Conservation (phyloP, 768 basidiomycete species). For the Boletus rubropictus region DNA sequence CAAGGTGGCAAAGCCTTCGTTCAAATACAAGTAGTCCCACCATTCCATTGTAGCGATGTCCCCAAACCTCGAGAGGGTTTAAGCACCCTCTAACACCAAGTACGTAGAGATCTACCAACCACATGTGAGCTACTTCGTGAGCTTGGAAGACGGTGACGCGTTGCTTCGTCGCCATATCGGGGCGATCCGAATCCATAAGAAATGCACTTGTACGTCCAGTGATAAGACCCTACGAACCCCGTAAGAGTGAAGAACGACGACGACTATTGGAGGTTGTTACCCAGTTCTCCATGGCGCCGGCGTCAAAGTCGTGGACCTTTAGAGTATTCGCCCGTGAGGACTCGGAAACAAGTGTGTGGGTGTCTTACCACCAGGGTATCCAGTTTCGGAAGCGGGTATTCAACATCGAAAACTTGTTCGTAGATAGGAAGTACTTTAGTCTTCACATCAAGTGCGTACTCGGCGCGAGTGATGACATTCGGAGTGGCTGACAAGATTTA, state of each 20-base stretch:
- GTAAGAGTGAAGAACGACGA: constrained; percentile 3
- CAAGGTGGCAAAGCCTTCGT: constrained; percentile 87
- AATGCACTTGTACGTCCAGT: constrained; percentile 82
- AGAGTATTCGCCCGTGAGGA: neutral
- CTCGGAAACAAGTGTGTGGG: neutral
- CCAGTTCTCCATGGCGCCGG: constrained; percentile 94
- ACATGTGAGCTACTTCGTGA: constrained; percentile 86
- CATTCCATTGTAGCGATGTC: constrained; percentile 92
- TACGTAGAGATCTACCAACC: constrained; percentile 35
- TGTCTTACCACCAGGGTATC: constrained; percentile 77
- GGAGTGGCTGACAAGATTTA: constrained; percentile 52
- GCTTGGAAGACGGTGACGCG: constrained; percentile 70
- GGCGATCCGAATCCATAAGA: constrained; percentile 70
- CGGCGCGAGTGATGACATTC: constrained; percentile 76
- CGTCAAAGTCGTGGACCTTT: constrained; percentile 82
- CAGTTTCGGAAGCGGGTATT: constrained; percentile 89
- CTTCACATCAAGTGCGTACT: constrained; percentile 86
- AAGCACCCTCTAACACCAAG: neutral
- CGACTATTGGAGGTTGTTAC: constrained; percentile 21
- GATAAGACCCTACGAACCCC: constrained; percentile 62
- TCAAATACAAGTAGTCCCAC: constrained; percentile 83
- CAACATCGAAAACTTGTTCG: constrained; percentile 87
- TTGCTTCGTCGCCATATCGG: constrained; percentile 70
- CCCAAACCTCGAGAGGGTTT: constrained; percentile 58
- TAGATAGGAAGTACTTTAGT: constrained; percentile 79